These are phyloP conservation scores for Russula brevipes DNA, from an alignment of 768 basidiomycete species.

Conservation along the genomic window DNA sequence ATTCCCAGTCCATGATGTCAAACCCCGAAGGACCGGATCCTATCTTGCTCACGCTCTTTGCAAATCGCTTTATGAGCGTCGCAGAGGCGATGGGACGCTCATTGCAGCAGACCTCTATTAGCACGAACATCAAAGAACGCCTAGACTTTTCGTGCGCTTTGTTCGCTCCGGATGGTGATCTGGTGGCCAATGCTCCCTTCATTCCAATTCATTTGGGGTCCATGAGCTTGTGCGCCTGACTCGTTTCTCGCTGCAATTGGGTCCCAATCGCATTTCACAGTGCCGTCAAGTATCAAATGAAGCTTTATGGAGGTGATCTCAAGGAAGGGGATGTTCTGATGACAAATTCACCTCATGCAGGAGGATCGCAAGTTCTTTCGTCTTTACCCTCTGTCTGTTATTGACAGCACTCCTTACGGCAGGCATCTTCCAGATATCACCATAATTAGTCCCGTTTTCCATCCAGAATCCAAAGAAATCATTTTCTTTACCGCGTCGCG, in stretches of 20 bases:
- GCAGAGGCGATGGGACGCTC: conserved; percentile 94
- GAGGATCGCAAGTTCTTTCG: conserved; percentile 65
- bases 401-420: conserved; percentile 5
- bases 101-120: conserved; percentile 84
- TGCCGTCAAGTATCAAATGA: conserved; percentile 88
- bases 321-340: conserved; percentile 91
- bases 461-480: conserved; percentile 55
- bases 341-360: conserved; percentile 86
- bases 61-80: conserved; percentile 96
- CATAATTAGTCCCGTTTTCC: conserved; percentile 89
- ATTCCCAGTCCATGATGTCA: neutral
- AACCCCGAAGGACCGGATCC: conserved; percentile 58
- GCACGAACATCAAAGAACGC: conserved; percentile 94
- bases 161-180: conserved; percentile 89
- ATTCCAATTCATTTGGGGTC: conserved; percentile 84
- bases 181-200: conserved; percentile 92
- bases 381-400: conserved; percentile 17
- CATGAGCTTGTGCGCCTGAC: conserved; percentile 75
- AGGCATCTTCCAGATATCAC: conserved; percentile 86
- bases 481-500: conserved; percentile 93
- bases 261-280: conserved; percentile 30
- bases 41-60: conserved; percentile 84
- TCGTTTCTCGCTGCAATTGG: neutral
- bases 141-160: conserved; percentile 94
- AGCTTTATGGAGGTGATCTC: conserved; percentile 59